phyloP scores from a whole-genome alignment of 208 protist species.

The Acanthamoeba triangularis region DNA sequence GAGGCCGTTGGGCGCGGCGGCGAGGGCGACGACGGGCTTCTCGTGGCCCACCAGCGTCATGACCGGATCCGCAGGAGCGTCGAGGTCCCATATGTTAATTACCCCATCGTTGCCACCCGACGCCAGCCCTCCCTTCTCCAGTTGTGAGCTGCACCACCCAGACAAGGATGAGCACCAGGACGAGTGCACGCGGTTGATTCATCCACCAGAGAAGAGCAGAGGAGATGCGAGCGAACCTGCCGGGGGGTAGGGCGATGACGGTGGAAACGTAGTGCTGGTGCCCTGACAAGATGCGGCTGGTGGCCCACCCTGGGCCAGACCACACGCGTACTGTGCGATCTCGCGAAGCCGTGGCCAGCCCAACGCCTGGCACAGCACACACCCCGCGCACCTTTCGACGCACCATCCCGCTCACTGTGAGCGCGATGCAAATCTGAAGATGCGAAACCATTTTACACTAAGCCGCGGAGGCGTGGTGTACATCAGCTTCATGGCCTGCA shows the following conservation, averaged over 20 bases:
- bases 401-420: neutral
- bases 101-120: conserved; percentile 83
- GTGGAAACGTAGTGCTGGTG: conserved; percentile 83
- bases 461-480: neutral
- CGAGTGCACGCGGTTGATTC: no score
- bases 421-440: neutral
- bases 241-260: conserved; percentile 66
- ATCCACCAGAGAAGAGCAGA: neutral
- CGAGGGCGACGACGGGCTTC: conserved; percentile 79
- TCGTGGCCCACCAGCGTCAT: conserved; percentile 82
- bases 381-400: conserved; percentile 77
- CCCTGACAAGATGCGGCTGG: conserved; percentile 45
- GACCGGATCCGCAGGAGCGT: conserved; percentile 24
- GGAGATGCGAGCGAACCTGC: neutral
- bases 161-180: neutral
- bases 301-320: neutral
- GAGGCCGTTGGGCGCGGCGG: conserved; percentile 64
- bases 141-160: neutral
- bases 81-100: conserved; percentile 78
- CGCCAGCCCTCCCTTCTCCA: conserved; percentile 70
- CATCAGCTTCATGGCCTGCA: conserved; percentile 50
- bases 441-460: neutral
- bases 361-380: conserved; percentile 67
- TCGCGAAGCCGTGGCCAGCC: conserved; percentile 70
- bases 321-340: conserved; percentile 80